These are phyloP conservation scores for Chaetomium tenue DNA, from an alignment of 495 filamentous ascomycete species.

Conservation along the genomic window DNA sequence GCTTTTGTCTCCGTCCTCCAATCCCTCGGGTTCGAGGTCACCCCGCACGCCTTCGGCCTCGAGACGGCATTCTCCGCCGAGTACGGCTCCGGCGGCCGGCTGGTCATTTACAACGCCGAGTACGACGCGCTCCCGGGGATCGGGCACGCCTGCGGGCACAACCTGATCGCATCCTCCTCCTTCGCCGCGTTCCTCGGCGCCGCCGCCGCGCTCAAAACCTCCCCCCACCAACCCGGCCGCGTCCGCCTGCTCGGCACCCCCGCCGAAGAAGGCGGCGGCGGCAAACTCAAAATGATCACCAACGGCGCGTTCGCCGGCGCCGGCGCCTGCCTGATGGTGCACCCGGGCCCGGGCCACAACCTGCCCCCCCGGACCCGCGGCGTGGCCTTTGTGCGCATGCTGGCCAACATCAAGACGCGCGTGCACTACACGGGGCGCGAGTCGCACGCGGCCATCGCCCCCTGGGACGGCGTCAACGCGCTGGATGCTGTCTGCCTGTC, in stretches of 20 bases:
- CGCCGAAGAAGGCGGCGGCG: slow-evolving; percentile 61
- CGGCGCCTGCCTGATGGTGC: slow-evolving; percentile 54
- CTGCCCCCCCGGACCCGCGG: slow-evolving; percentile 27
- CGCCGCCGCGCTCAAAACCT: slow-evolving; percentile 50
- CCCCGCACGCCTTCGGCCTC: slow-evolving; percentile 49
- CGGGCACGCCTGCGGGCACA: slow-evolving; percentile 60
- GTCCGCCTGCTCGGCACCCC: slow-evolving; percentile 65
- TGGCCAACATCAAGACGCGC: slow-evolving; percentile 54
- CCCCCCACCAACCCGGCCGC: slow-evolving; percentile 51
- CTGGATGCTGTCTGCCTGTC: slow-evolving; percentile 60
- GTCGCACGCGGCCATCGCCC: slow-evolving; percentile 59
- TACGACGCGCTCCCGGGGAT: slow-evolving; percentile 51
- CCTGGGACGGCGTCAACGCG: slow-evolving; percentile 65
- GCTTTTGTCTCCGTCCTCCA: slow-evolving; percentile 45
- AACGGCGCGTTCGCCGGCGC: slow-evolving; percentile 51
- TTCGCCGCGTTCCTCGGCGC: slow-evolving; percentile 59
- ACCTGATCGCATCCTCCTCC: slow-evolving; percentile 63
- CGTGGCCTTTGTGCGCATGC: slow-evolving; percentile 46
- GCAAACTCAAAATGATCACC: slow-evolving; percentile 51
- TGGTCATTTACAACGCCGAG: slow-evolving; percentile 58
- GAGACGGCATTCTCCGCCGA: slow-evolving; percentile 56
- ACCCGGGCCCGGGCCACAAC: slow-evolving; percentile 46
- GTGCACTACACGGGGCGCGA: slow-evolving; percentile 49
- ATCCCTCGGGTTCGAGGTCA: slow-evolving; percentile 45
- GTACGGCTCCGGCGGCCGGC: slow-evolving; percentile 48